Evolutionary conservation across 345 rosid species (phyloP).

Genomic region (Populus alba): DNA sequence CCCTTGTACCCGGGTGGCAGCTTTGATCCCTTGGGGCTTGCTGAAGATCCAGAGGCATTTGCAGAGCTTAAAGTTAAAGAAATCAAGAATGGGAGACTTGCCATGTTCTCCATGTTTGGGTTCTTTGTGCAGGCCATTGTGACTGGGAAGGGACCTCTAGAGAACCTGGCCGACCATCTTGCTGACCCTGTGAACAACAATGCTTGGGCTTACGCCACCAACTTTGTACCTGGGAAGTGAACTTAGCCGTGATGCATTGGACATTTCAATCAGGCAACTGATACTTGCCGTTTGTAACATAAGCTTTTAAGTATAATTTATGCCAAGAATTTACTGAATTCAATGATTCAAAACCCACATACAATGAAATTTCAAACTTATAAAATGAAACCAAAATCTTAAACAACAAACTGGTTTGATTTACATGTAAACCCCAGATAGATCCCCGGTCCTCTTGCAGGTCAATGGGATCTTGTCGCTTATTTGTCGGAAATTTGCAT

Average conservation of each 20-base stretch:
- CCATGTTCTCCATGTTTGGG: conserved; percentile 54
- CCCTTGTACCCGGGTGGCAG: conserved; percentile 49
- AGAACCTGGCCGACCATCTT: conserved; percentile 41
- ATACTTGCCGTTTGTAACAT: not conserved
- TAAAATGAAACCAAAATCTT: not conserved
- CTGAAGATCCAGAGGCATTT: conserved; percentile 48
- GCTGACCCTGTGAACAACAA: conserved; percentile 51
- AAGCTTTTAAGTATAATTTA: not conserved
- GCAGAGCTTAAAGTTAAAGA: conserved; percentile 48
- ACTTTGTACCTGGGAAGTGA: conserved; percentile 55
- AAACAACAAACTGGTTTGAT: not conserved
- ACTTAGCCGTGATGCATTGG: not conserved
- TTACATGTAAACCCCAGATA: not conserved
- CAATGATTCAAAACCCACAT: not conserved
- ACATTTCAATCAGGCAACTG: not conserved
- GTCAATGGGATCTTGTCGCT: no score
- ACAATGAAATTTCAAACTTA: not conserved
- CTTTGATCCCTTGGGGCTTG: conserved; percentile 51
- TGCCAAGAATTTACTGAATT: not conserved
- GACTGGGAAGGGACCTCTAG: conserved; percentile 45
- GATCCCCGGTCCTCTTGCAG: not conserved
- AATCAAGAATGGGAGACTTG: conserved; percentile 44
- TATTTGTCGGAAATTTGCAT: no score
- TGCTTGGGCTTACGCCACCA: conserved; percentile 52
- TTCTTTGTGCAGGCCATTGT: conserved; percentile 54